Base-by-base conservation (phyloP, 2,329 filamentous ascomycete genomes). In the Bipolaris zeicola region DNA sequence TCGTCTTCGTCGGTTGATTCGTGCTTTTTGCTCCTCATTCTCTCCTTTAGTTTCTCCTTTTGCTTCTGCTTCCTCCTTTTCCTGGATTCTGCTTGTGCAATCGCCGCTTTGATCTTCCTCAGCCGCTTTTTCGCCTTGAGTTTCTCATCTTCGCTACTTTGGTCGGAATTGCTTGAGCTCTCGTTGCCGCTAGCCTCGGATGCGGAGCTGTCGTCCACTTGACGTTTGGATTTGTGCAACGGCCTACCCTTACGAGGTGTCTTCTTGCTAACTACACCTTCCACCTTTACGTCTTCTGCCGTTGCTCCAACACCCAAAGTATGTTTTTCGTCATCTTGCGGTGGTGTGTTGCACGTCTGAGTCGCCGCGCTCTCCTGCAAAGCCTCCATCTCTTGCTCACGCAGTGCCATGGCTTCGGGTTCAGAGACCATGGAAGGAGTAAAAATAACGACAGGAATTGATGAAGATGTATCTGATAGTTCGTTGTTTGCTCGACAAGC, bases 391-490 rank as follows among this genome's bases (percentile, higher is more conserved):
- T 51, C 58, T 24, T 33, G 51, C 31, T 43, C 53, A 34, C 59
- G 61, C 3, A 70, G 46, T 6, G 52, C 55, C 24, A 65, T 46
- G 6, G 56, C 58, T 38, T 65, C 65, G 13, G 64, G 55, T 3
- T 71, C 67, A 7, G 63, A 64, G 11, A 50, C 61, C 3, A 65
- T 57, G n/a, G 63, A 64, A 1, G 68, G 68, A 10, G 69, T 71
- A 10, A 67, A 48, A 20, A 72, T 52, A 16, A 67, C 49, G 24
- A 70, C 60, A 36, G 66, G 67, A 7, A 68, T 68, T 5, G 68
- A 72, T 11, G 45, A 56, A 3, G 60, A 65, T 3, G 60, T 68
- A 14, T 67, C 61, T 26, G 66, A 68, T n/a, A 62, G 51, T 47
- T 62, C 62, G 20, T 57, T 59, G 36, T 18, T 41, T 31, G 41